Percentiles rank a stretch among this genome's conserved stretches.
These are phyloP conservation scores for Ambrosia hybrid DNA, from an alignment of 140 eudicot species.

Conservation along the genomic window DNA sequence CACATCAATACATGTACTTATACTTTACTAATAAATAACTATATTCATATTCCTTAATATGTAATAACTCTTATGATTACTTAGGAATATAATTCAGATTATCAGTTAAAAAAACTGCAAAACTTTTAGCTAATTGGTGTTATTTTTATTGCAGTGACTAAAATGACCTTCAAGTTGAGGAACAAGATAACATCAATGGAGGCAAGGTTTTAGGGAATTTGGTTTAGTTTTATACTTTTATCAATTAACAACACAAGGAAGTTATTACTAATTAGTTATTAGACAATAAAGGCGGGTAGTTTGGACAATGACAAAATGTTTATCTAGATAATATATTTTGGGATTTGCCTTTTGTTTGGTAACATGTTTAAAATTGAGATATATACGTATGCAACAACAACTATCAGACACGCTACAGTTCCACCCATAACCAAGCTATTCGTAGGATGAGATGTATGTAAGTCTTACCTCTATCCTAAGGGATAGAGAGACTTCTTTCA, in stretches of 20 bases:
- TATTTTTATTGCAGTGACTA: conserved; percentile 23
- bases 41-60: too few species aligned
- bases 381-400: background rate
- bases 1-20: too few species aligned
- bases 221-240: conserved; percentile 30
- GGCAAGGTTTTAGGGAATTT: conserved; percentile 16
- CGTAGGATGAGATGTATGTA: too few species aligned
- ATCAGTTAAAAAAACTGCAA: background rate
- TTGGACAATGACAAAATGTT: conserved; percentile 24
- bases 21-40: too few species aligned
- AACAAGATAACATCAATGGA: conserved; percentile 15
- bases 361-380: conserved; percentile 5
- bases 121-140: conserved; percentile 10
- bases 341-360: conserved; percentile 14
- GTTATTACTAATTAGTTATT: conserved; percentile 17
- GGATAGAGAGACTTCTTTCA: too few species aligned
- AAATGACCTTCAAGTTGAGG: conserved; percentile 11
- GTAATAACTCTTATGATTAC: background rate
- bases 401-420: too few species aligned
- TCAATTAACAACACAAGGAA: conserved; percentile 17
- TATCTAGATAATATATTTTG: conserved; percentile 2
- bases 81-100: background rate
- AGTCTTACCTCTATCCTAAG: too few species aligned
- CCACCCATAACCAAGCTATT: too few species aligned
- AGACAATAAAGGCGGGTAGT: conserved; percentile 30